Evolutionary conservation across 108 stramenopile species (phyloP).

Genomic region (Aureococcus anophagefferens): DNA sequence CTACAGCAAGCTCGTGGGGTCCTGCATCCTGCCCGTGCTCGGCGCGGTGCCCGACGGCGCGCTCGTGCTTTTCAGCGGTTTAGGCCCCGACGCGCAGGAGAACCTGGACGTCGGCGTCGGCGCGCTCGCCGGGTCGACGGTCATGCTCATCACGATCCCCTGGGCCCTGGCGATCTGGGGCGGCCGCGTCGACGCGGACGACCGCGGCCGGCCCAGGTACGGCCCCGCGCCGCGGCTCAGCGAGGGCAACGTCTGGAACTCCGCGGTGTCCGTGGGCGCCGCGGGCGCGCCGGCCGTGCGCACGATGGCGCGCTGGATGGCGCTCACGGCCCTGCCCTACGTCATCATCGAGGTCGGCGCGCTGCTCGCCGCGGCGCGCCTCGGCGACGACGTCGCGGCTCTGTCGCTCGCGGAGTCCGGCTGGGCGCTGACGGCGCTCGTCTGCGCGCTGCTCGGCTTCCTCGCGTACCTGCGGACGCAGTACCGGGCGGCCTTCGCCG

Average conservation of each 20-base stretch:
- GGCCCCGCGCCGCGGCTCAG: too few species aligned
- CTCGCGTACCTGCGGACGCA: neutral
- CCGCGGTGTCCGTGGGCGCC: too few species aligned
- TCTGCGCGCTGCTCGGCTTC: neutral
- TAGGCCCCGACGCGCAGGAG: slow-evolving; percentile 12
- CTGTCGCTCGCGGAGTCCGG: neutral
- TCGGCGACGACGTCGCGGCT: neutral
- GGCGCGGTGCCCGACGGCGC: slow-evolving; percentile 49
- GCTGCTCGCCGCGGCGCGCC: too few species aligned
- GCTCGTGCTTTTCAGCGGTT: slow-evolving; percentile 47
- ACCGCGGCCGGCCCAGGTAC: neutral
- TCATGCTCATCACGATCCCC: slow-evolving; percentile 52
- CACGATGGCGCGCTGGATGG: too few species aligned
- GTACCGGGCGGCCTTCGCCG: neutral
- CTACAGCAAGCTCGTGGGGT: slow-evolving; percentile 16
- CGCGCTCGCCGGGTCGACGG: slow-evolving; percentile 49
- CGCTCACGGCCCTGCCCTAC: too few species aligned
- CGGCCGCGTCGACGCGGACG: slow-evolving; percentile 47
- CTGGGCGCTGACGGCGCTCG: neutral
- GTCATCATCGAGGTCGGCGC: too few species aligned
- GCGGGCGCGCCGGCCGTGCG: too few species aligned
- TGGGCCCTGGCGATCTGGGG: slow-evolving; percentile 36
- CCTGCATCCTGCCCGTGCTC: slow-evolving; percentile 44
- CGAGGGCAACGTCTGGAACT: too few species aligned
- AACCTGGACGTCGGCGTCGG: slow-evolving; percentile 47